Conservation (phyloP, 306 rosid species). For the Malus sieversii region DNA sequence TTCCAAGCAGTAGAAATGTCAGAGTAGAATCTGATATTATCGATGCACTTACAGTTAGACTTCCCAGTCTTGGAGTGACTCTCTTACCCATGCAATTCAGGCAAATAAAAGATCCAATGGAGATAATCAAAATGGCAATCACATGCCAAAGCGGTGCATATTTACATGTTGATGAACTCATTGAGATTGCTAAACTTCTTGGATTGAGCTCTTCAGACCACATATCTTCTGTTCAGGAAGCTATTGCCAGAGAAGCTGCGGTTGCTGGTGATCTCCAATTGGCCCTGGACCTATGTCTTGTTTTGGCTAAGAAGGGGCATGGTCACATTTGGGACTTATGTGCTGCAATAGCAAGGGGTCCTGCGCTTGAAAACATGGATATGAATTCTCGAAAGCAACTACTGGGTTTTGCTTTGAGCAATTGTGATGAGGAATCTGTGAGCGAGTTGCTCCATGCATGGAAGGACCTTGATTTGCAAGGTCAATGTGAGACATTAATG, state of each 20-base stretch:
- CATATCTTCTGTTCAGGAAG: constrained; percentile 82
- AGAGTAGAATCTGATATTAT: constrained; percentile 76
- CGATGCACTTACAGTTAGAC: constrained; percentile 74
- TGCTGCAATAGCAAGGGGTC: constrained; percentile 98
- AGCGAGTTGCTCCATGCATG: constrained; percentile 86
- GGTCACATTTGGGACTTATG: constrained; percentile 94
- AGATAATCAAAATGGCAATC: constrained; percentile 81
- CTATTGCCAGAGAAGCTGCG: constrained; percentile 99
- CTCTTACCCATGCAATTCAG: constrained; percentile 93
- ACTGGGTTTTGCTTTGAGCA: constrained; percentile 86
- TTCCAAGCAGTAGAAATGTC: constrained; percentile 58
- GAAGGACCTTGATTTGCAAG: constrained; percentile 97
- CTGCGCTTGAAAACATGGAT: constrained; percentile 95
- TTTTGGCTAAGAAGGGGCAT: constrained; percentile 79
- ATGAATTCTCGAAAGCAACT: constrained; percentile 78
- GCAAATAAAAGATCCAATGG: constrained; percentile 93
- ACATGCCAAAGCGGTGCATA: constrained; percentile 81
- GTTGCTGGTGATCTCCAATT: constrained; percentile 97
- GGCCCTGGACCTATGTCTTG: constrained; percentile 96
- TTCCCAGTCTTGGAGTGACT: constrained; percentile 92
- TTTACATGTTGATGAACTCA: constrained; percentile 89
- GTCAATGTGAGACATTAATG: constrained; percentile 70
- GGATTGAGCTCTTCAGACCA: constrained; percentile 76
- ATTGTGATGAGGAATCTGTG: constrained; percentile 90
- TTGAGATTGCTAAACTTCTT: constrained; percentile 87